Evolutionary conservation across 2,329 filamentous ascomycete genomes (phyloP).

Genomic region (Dothiorella sarmentorum): DNA sequence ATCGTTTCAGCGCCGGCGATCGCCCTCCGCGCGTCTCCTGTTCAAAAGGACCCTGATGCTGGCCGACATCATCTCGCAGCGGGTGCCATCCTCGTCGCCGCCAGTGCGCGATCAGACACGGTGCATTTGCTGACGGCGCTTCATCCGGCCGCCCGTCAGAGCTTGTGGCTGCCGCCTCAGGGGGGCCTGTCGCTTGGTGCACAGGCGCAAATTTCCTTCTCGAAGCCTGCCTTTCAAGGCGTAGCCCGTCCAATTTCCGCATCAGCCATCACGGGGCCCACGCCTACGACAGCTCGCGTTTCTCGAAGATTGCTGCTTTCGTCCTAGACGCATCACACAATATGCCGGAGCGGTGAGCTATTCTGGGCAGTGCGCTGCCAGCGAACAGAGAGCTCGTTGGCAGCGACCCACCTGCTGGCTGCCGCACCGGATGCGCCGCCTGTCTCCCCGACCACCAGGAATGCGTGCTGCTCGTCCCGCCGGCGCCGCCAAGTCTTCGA

Average conservation of each 20-base stretch:
- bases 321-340: background rate
- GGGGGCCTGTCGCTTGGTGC: constrained; percentile 28
- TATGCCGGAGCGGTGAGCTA: background rate
- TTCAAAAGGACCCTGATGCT: constrained; percentile 7
- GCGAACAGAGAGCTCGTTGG: background rate
- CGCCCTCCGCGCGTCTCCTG: constrained; percentile 7
- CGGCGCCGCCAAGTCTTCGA: background rate
- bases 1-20: constrained; percentile 6
- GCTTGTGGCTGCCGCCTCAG: constrained; percentile 23
- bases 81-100: constrained; percentile 5
- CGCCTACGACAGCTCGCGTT: constrained; percentile 30
- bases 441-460: constrained; percentile 5
- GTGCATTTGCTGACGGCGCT: constrained; percentile 16
- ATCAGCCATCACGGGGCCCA: constrained; percentile 24
- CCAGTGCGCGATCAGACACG: constrained; percentile 12
- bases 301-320: constrained; percentile 39
- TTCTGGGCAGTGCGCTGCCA: constrained; percentile 6
- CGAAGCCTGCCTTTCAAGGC: constrained; percentile 27
- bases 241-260: constrained; percentile 33
- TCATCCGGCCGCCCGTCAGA: constrained; percentile 23
- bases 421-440: constrained; percentile 9
- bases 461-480: too few relatives aligned
- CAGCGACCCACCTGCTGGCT: constrained; percentile 9
- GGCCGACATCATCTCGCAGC: constrained; percentile 14
- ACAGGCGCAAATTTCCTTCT: constrained; percentile 30